Evolutionary conservation across 2,329 filamentous ascomycete genomes (phyloP).

Genomic region (Ophiostoma triangulosporum): DNA sequence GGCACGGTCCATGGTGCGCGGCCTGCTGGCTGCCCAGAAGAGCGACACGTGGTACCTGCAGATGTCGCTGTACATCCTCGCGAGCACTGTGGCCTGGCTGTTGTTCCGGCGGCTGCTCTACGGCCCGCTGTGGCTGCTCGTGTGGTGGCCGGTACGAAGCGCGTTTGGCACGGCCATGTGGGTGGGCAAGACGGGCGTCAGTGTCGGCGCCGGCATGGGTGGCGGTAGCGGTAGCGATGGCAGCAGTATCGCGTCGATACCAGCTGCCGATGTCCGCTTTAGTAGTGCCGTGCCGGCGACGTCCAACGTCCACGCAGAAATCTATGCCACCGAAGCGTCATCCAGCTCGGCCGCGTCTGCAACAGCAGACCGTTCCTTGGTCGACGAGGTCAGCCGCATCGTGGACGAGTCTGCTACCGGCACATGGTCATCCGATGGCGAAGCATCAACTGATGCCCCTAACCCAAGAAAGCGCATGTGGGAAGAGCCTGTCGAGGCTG

Average conservation of each 20-base stretch:
- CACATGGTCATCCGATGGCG: neutral
- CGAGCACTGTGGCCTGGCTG: conserved; percentile 70
- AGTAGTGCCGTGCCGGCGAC: conserved; percentile 14
- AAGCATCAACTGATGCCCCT: conserved; percentile 16
- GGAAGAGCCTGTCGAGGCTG: conserved; percentile 29
- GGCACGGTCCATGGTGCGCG: conserved; percentile 61
- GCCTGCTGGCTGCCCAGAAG: conserved; percentile 77
- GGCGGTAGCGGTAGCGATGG: conserved; percentile 5
- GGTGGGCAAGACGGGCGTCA: conserved; percentile 29
- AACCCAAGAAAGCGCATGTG: conserved; percentile 52
- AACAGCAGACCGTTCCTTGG: conserved; percentile 21
- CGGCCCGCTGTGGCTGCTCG: conserved; percentile 78
- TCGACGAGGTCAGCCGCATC: conserved; percentile 42
- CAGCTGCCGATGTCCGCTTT: neutral
- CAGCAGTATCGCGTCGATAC: neutral
- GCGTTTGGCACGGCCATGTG: conserved; percentile 38
- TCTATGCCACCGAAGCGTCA: conserved; percentile 7
- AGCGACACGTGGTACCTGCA: conserved; percentile 97
- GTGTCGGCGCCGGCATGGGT: conserved; percentile 12
- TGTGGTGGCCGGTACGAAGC: conserved; percentile 54
- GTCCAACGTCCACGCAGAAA: conserved; percentile 8
- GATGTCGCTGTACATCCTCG: conserved; percentile 71
- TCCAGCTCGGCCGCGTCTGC: neutral
- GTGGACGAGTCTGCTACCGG: conserved; percentile 24
- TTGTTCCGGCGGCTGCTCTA: conserved; percentile 75